Evolutionary conservation across 371 early-diverging fungal species (phyloP).

Genomic region (Mucor plumbeus): DNA sequence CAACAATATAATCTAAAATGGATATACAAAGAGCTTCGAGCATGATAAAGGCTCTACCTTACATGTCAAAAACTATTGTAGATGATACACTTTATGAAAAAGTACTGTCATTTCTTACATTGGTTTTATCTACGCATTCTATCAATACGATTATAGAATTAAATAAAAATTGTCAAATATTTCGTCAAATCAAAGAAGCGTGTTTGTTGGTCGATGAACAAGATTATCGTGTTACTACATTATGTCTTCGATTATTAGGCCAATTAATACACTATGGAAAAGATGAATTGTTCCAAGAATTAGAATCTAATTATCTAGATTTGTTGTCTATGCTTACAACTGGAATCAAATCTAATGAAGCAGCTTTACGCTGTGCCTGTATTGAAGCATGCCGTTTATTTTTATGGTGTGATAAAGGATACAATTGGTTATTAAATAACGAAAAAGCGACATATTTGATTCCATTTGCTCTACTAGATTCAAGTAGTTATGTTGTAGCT

Average conservation of each 20-base stretch:
- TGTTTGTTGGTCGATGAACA: conserved; percentile 25
- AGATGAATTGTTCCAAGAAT: conserved; percentile 17
- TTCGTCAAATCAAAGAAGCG: conserved; percentile 9
- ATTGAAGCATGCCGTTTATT: conserved; percentile 41
- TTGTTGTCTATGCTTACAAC: conserved; percentile 21
- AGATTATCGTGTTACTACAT: conserved; percentile 45
- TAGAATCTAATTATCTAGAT: conserved; percentile 12
- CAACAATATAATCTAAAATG: conserved; percentile 5
- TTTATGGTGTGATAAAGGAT: conserved; percentile 20
- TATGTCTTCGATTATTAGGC: conserved; percentile 48
- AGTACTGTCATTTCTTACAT: conserved; percentile 38
- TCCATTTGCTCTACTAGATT: conserved; percentile 32
- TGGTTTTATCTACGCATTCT: conserved; percentile 16
- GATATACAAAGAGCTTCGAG: conserved; percentile 36
- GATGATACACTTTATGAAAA: conserved; percentile 57
- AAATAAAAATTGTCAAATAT: conserved; percentile 1
- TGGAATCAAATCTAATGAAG: conserved; percentile 35
- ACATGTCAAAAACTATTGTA: conserved; percentile 47
- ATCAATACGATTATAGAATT: background rate
- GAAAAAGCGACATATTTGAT: conserved; percentile 28
- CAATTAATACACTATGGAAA: conserved; percentile 25
- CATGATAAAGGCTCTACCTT: conserved; percentile 41
- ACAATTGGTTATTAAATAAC: conserved; percentile 32
- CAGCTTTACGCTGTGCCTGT: conserved; percentile 41
- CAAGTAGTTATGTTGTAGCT: conserved; percentile 41